Evolutionary conservation across 768 basidiomycete genomes (phyloP), one percentile per base, ranked within the genome.

Genomic region (Boletus vinaceobasis): DNA sequence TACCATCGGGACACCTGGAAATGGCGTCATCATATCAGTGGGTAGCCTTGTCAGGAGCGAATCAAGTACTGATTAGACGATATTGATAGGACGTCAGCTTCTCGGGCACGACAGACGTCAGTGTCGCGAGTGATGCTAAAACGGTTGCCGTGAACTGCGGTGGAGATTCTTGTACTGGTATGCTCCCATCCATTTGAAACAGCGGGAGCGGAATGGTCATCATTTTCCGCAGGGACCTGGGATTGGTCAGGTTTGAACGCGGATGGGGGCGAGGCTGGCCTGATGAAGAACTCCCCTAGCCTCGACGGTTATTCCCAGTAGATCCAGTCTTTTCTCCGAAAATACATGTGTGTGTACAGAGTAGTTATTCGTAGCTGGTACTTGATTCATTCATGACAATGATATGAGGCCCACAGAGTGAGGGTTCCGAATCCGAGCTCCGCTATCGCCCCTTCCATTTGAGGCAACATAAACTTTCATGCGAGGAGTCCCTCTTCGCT

Each of bases 91-190:
- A 72, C 56, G 68, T 87, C 60, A 79, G 73, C 60, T 85, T 86
- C 63, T 60, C 71, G 5, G 67, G 71, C 1, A 65, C 67, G 39
- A 83, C 74, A 36, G 73, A 67, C 0, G 65, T 87, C 44, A 58
- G 69, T 0, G 80, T 85, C 23, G 60, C 46, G 29, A 72, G 66
- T 50, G 63, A 64, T 26, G 85, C 81, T 3, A 53, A 76, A 50
- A 72, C 66, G 43, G 76, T 82, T 39, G 79, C 78, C 11, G 76
- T 85, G 4, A 79, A 85, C 63, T 87, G 85, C 59, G 85, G 84
- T 44, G 29, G 36, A 3, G 76, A 74, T 1, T 69, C 79, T 29
- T 86, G 83, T 68, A 71, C 65, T 29, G 82, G 82, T 80, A 60
- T 26, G 71, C 48, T 19, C 45, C 14, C 15, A 6, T 19, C 50